Evolutionary conservation across 768 basidiomycete species (phyloP), one percentile per base, ranked within the genome.

Genomic region (Amanita rimosa): DNA sequence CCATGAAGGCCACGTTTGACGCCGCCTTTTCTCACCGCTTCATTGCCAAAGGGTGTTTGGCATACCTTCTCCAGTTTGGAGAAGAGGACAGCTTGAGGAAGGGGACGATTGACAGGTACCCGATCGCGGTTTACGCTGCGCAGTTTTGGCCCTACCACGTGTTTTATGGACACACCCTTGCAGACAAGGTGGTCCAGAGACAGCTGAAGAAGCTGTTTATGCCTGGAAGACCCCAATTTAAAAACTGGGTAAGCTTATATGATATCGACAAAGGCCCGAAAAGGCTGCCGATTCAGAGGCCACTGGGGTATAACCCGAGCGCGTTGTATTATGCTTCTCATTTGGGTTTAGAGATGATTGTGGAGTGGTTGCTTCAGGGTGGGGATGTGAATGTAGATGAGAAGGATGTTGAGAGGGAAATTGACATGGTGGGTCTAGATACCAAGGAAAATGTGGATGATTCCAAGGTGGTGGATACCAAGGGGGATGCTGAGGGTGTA

Each of bases 11-110:
- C 11, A 46, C n/a, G 16, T 45, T 34, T n/a, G 36, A 36, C 27
- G 36, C 46, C 8, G 46, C n/a, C 19, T 22, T n/a, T 22, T 46
- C 46, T 6, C 34, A 46, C 26, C 1, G 8, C 22, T 46, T 46
- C 13, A 46, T 46, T 27, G 46, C 46, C 6, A 46, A 46, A 38
- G 46, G 46, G 8, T 37, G 35, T 37, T 27, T 46, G 34, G 46
- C 46, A 0, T 46, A 26, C 22, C 46, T 46, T 29, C 36, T 46
- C n/a, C 46, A 46, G 13, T 27, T 46, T 26, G 13, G 17, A n/a
- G 33, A 29, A 4, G 46, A 38, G n/a, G 33, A 21, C n/a, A 24
- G 22, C 13, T 11, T 46, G 6, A 19, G 14, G 19, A 33, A 22
- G 8, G 34, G n/a, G 17, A 46, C 22, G 6, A 46, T 46, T 16